Evolutionary conservation across 2,329 filamentous ascomycete genomes (phyloP).

Genomic region (Elsinoe ampelina): DNA sequence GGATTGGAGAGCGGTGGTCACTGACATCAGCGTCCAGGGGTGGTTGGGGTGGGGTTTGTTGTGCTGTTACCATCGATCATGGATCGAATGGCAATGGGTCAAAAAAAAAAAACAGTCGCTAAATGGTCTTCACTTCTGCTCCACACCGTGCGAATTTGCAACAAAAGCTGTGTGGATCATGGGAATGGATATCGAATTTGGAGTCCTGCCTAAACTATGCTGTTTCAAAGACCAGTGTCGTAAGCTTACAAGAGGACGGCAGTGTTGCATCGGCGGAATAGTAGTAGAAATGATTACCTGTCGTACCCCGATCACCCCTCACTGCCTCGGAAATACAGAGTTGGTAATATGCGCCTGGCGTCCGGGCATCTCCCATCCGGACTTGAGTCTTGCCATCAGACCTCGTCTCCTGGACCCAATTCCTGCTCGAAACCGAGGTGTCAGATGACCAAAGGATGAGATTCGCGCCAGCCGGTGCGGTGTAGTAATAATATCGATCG

Average conservation of each 20-base stretch:
- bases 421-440: constrained; percentile 1
- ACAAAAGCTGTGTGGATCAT: too few relatives aligned
- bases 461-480: constrained; percentile 5
- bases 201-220: background rate
- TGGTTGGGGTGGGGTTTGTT: too few relatives aligned
- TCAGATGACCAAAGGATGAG: constrained; percentile 1
- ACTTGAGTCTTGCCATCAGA: constrained; percentile 14
- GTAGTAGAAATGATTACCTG: background rate
- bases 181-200: too few relatives aligned
- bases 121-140: too few relatives aligned
- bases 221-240: background rate
- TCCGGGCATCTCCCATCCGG: constrained; percentile 11
- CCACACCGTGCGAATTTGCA: too few relatives aligned
- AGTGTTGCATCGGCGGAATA: background rate
- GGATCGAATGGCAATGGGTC: too few relatives aligned
- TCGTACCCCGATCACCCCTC: background rate
- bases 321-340: background rate
- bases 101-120: too few relatives aligned
- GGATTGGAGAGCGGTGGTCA: too few relatives aligned
- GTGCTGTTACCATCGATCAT: too few relatives aligned
- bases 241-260: background rate
- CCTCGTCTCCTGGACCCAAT: background rate
- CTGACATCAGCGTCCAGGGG: too few relatives aligned
- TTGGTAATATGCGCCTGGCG: constrained; percentile 7
- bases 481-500: constrained; percentile 14